Evolutionary conservation across 345 rosid genomes (phyloP).

Genomic region (Camelina hispida): DNA sequence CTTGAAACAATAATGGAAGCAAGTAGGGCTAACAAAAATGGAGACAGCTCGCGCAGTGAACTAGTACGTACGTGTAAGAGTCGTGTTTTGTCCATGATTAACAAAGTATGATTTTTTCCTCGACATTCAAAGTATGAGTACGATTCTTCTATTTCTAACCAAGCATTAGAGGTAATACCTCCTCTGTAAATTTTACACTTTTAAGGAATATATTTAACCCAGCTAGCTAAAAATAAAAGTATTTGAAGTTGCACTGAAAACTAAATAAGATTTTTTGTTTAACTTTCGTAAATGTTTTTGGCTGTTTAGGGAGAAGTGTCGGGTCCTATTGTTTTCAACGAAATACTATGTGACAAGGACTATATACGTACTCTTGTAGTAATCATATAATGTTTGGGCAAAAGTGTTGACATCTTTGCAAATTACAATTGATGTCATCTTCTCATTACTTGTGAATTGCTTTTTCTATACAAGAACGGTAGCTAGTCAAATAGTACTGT

Average conservation of each 20-base stretch:
- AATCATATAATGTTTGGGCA: not conserved
- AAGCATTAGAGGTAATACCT: not conserved
- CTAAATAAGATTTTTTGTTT: not conserved
- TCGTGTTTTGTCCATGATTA: not conserved
- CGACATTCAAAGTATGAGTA: not conserved
- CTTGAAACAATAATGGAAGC: not conserved
- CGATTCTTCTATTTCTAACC: not conserved
- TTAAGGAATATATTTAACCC: too few species aligned
- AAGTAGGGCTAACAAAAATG: not conserved
- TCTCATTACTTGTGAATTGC: slow-evolving; percentile 6
- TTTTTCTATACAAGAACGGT: not conserved
- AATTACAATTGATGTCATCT: slow-evolving; percentile 12
- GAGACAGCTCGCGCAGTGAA: not conserved
- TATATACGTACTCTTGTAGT: too few species aligned
- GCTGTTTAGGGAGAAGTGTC: not conserved
- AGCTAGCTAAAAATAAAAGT: not conserved
- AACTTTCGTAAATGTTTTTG: not conserved
- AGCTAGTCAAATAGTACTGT: not conserved
- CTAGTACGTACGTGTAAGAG: not conserved
- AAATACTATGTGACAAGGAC: not conserved
- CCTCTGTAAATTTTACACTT: not conserved
- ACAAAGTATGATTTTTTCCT: not conserved
- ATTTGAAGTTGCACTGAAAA: not conserved
- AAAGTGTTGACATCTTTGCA: not conserved
- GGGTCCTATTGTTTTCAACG: slow-evolving; percentile 10